Base-by-base conservation (phyloP, 768 basidiomycete genomes). In the Termitomyces sp. region DNA sequence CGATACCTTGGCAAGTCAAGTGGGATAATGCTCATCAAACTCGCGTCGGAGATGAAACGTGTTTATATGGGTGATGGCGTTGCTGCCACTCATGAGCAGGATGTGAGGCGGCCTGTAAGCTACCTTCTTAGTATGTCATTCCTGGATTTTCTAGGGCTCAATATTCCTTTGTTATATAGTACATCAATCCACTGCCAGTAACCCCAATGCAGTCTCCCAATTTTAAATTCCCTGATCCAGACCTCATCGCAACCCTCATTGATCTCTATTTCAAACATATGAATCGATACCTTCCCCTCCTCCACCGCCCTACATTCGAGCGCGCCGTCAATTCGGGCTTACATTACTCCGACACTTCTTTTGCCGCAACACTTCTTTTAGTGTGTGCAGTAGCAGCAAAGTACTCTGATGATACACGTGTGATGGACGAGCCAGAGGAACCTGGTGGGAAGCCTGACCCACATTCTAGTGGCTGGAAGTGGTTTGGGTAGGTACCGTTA, bases 231-330 rank as follows among this genome's bases (percentile, higher is more conserved):
- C 86, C 86, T 0, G 76, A 81, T 6, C 51, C 71, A 0, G 83
- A 82, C 47, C 79, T 94, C 50, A 73, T 81, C 9, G 50, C 61
- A 12, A 45, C 62, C 0, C 77, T 95, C 43, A 72, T 91, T 47
- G 80, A 86, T 33, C 72, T 84, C 26, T 93, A 88, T 65, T 96
- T 95, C 67, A 56, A 60, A 2, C 63, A 80, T 37, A 57, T 79
- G 60, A 89, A 93, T 64, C 62, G 75, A 24, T 76, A 81, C 53
- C 66, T 82, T 0, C 91, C 92, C 1, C 74, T 95, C 2, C 74
- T 96, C 4, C 91, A 94, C 64, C 81, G 85, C 7, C 85, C 84
- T 0, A 82, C 82, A 5, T 90, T 95, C 62, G 79, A 86, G 39
- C 72, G 76, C 14, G 73, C 75, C 16, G 63, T 87, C 26, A 64